These are phyloP conservation scores for Hyaloperonospora brassicae DNA, from an alignment of 352 stramenopile genomes.

Conservation along the genomic window DNA sequence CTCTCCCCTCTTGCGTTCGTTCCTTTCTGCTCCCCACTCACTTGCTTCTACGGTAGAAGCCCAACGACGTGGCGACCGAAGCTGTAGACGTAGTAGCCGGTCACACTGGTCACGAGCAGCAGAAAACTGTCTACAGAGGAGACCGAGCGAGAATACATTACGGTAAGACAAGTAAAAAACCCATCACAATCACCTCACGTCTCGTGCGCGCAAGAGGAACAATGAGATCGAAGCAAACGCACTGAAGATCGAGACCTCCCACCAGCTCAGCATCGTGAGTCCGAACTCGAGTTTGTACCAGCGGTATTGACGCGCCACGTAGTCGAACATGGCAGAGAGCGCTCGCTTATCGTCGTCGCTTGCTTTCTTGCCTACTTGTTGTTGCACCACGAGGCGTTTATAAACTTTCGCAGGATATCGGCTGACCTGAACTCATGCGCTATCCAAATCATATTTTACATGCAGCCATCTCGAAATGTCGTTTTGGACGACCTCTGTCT, in stretches of 20 bases:
- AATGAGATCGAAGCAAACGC: slow-evolving; percentile 17
- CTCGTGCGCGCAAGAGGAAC: not conserved
- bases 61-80: slow-evolving; percentile 39
- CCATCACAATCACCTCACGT: not conserved
- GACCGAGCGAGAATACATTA: not conserved
- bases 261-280: slow-evolving; percentile 75
- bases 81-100: slow-evolving; percentile 73
- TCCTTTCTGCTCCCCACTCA: not conserved
- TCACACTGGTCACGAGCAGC: slow-evolving; percentile 61
- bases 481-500: no score
- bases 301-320: slow-evolving; percentile 58
- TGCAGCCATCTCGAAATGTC: no score
- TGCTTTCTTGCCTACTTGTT: slow-evolving; percentile 15
- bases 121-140: slow-evolving; percentile 51
- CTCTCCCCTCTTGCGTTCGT: not conserved
- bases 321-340: slow-evolving; percentile 43
- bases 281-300: slow-evolving; percentile 87
- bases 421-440: no score
- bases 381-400: not conserved
- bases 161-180: not conserved
- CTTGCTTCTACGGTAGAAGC: slow-evolving; percentile 31
- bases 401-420: not conserved
- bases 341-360: not conserved
- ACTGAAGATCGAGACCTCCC: slow-evolving; percentile 81
- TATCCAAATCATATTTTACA: no score